Evolutionary conservation across 352 stramenopile species (phyloP), one percentile per base, ranked within the genome.

Genomic region (Pythium scleroteichum): DNA sequence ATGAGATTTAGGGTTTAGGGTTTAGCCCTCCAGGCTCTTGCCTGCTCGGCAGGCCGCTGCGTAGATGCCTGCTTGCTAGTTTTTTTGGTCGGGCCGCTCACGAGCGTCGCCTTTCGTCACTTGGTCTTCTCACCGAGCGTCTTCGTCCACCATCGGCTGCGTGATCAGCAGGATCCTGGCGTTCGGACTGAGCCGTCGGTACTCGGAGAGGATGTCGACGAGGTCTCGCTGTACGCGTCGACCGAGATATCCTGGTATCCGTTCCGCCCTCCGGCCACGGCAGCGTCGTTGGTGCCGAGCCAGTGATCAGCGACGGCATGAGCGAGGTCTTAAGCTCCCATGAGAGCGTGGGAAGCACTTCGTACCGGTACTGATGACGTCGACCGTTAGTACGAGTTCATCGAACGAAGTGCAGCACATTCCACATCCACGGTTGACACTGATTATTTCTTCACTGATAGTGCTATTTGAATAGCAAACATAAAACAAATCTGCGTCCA

Each of bases 261-360:
- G 26, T 64, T 59, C 10, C 50, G 33, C 23, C 79, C 77, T n/a
- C 72, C 48, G 4, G 47, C 12, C 12, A 79, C 59, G 4, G 72
- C 74, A 2, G 81, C 76, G 50, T 90, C 81, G 63, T 90, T 90
- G 22, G 81, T 71, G 17, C 81, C 81, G 5, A 87, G 63, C 70
- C 73, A 88, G 72, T 85, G 22, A 88, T 66, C 12, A 90, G 32
- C 4, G 62, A 59, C 12, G 73, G 71, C 44, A 47, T 26, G 14
- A 62, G 46, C 68, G 53, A 67, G 10, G 41, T 45, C 23, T 63
- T 40, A 10, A 82, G 54, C 46, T 87, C 76, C n/a, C n/a, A n/a
- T n/a, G n/a, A n/a, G n/a, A n/a, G n/a, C n/a, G n/a, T n/a, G n/a
- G n/a, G n/a, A n/a, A n/a, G n/a, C n/a, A n/a, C n/a, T n/a, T n/a